A percentile compares a stretch with the other conserved stretches of the same genome.
phyloP scores from a whole-genome alignment of 495 filamentous ascomycete species.

The Penicillium cosmopolitanum region DNA sequence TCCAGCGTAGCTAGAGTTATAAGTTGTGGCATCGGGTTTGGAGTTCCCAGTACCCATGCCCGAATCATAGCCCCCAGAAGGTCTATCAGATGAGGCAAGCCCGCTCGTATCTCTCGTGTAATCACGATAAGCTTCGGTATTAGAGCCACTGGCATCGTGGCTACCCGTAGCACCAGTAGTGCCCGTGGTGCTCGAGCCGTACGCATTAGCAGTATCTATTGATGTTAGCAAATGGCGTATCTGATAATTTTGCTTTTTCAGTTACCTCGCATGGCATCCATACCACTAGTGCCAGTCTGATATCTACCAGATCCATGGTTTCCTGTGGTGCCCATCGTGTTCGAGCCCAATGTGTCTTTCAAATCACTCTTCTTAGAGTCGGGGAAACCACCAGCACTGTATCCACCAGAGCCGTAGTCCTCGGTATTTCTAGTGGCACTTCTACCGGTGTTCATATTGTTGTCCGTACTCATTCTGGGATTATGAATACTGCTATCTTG shows the following conservation, averaged over 20 bases:
- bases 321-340: neutral
- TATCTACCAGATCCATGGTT: neutral
- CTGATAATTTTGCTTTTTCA: neutral
- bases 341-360: neutral
- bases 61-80: too few species aligned
- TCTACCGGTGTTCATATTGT: constrained; percentile 7
- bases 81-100: too few species aligned
- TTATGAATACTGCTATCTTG: neutral
- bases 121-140: too few species aligned
- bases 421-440: neutral
- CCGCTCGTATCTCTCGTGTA: too few species aligned
- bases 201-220: neutral
- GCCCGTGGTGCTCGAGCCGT: neutral
- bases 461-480: constrained; percentile 4
- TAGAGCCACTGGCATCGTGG: too few species aligned
- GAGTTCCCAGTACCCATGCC: too few species aligned
- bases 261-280: neutral
- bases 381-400: too few species aligned
- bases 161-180: neutral
- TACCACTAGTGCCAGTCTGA: neutral
- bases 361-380: too few species aligned
- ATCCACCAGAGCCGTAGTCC: too few species aligned
- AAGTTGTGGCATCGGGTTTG: neutral
- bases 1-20: neutral
- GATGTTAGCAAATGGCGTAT: neutral